phyloP scores from a whole-genome alignment of 345 rosid genomes.

The Camelina hispida region DNA sequence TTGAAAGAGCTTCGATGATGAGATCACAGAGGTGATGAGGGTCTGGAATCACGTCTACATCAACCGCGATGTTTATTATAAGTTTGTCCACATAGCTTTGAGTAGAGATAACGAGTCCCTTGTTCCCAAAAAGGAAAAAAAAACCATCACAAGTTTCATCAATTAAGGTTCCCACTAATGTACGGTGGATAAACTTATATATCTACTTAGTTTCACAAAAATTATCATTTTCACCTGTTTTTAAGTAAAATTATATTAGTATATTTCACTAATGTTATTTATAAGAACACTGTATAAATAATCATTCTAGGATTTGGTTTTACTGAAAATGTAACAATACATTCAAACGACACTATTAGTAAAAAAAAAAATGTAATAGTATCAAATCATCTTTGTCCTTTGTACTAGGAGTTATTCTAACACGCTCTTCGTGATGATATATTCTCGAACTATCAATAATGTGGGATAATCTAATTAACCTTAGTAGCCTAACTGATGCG shows the following conservation, averaged over 20 bases:
- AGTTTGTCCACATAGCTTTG: constrained; percentile 70
- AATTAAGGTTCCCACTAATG: neutral
- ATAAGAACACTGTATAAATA: no score
- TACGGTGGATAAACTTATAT: neutral
- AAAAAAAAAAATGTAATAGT: no score
- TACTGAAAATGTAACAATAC: no score
- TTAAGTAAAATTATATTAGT: no score
- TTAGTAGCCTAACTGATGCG: neutral
- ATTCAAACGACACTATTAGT: no score
- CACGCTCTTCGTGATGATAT: neutral
- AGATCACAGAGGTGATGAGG: constrained; percentile 64
- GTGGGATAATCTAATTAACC: no score
- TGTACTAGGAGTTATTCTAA: neutral
- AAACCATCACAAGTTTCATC: neutral
- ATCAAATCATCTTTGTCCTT: neutral
- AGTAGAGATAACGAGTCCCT: constrained; percentile 65
- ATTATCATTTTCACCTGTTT: no score
- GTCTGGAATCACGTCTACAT: constrained; percentile 63
- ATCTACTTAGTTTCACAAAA: no score
- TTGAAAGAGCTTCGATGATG: constrained; percentile 56
- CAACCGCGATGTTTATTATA: constrained; percentile 60
- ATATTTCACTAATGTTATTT: no score
- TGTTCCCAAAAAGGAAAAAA: neutral
- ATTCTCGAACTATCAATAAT: no score
- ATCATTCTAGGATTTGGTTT: no score